Evolutionary conservation across 352 stramenopile species (phyloP).

Genomic region (Phytophthora hibernalis): DNA sequence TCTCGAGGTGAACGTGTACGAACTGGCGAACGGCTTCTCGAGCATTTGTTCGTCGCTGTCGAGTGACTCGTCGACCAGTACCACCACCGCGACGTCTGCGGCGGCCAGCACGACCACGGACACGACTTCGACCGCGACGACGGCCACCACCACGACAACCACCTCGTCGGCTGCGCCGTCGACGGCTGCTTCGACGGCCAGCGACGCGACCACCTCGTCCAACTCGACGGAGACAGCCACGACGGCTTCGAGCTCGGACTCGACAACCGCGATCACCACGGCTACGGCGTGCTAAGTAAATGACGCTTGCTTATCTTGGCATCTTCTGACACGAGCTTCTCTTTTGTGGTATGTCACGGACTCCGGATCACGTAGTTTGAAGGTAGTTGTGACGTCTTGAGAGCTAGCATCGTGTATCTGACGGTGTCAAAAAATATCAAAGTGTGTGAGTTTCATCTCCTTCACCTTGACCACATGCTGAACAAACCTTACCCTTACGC

Average conservation of each 20-base stretch:
- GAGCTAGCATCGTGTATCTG: background rate
- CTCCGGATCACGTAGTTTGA: background rate
- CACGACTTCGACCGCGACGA: conserved; percentile 5
- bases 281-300: background rate
- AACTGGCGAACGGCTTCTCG: conserved; percentile 23
- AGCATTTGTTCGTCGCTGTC: conserved; percentile 24
- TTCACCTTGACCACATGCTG: too few relatives aligned
- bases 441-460: too few relatives aligned
- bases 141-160: conserved; percentile 4
- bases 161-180: background rate
- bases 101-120: conserved; percentile 1
- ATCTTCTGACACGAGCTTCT: background rate
- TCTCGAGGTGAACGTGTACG: conserved; percentile 30
- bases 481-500: too few relatives aligned
- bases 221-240: background rate
- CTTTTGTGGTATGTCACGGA: background rate
- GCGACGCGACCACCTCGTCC: background rate
- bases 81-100: conserved; percentile 11
- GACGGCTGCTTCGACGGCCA: background rate
- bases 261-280: conserved; percentile 5
- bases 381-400: background rate
- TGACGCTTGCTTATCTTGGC: background rate
- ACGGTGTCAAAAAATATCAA: background rate
- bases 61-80: conserved; percentile 20
- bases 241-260: background rate